These are phyloP conservation scores for Leucoagaricus sp. DNA, from an alignment of 1,284 basidiomycete species.

Conservation along the genomic window DNA sequence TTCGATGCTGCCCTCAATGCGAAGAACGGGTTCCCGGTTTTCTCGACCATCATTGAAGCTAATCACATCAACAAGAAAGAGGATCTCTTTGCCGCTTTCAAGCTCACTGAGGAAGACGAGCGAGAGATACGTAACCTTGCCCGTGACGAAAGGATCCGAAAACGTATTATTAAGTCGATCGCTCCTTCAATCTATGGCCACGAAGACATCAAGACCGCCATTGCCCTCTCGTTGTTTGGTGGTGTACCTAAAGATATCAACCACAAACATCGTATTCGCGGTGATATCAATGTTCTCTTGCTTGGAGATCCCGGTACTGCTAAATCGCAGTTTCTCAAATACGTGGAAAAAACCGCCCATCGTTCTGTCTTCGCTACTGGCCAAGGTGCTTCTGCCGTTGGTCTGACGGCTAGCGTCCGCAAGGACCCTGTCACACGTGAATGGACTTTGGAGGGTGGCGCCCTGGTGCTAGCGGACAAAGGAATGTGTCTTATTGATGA, in stretches of 20 bases:
- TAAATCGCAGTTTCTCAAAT: slow-evolving; percentile 99
- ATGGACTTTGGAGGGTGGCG: slow-evolving; percentile 99
- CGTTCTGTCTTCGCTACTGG: slow-evolving; percentile 98
- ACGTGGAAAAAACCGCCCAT: slow-evolving; percentile 97
- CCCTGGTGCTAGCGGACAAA: slow-evolving; percentile 96
- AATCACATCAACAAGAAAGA: slow-evolving; percentile 99
- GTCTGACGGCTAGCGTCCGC: slow-evolving; percentile 96
- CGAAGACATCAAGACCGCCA: slow-evolving; percentile 97
- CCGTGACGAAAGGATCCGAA: slow-evolving; percentile 92
- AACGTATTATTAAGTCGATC: slow-evolving; percentile 97
- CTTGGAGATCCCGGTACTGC: slow-evolving; percentile 98
- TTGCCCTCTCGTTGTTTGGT: slow-evolving; percentile 93
- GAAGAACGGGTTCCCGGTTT: slow-evolving; percentile 99
- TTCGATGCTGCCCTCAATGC: slow-evolving; percentile 98
- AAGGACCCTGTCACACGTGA: slow-evolving; percentile 97
- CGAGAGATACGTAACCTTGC: slow-evolving; percentile 86
- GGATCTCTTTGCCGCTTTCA: slow-evolving; percentile 92
- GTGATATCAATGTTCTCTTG: slow-evolving; percentile 95
- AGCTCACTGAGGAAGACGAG: slow-evolving; percentile 96
- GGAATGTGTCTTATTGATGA: slow-evolving; percentile 99
- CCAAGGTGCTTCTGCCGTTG: slow-evolving; percentile 96
- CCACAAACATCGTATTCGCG: slow-evolving; percentile 94
- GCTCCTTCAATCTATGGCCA: slow-evolving; percentile 99
- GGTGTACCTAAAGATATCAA: slow-evolving; percentile 96
- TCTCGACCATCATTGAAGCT: slow-evolving; percentile 97